These are phyloP conservation scores for Volvox reticuliferus DNA, from an alignment of 139 green algal genomes.

Conservation along the genomic window DNA sequence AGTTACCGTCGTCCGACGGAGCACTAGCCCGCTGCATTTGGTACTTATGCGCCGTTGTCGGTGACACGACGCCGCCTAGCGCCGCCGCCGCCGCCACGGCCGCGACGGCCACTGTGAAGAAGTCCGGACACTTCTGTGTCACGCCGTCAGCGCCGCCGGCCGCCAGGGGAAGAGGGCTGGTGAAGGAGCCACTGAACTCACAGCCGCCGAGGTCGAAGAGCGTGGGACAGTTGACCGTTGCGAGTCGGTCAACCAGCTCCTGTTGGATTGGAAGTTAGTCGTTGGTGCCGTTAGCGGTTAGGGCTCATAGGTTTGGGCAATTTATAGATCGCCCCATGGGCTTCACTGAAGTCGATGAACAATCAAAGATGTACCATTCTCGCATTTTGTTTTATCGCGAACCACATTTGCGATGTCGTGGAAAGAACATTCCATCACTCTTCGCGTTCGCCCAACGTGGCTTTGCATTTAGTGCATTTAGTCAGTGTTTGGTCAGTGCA, in stretches of 20 bases:
- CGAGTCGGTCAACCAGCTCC: slow-evolving; percentile 22
- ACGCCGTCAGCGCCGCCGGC: neutral
- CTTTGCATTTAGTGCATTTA: too few species aligned
- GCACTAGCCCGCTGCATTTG: neutral
- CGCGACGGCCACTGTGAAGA: neutral
- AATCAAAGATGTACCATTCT: too few species aligned
- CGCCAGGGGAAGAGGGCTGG: neutral
- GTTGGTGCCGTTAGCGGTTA: too few species aligned
- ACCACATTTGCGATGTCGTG: too few species aligned
- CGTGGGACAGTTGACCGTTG: slow-evolving; percentile 15
- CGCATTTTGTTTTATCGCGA: too few species aligned
- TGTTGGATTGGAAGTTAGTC: neutral
- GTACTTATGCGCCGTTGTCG: neutral
- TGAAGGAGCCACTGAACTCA: slow-evolving; percentile 34
- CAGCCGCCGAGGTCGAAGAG: slow-evolving; percentile 30
- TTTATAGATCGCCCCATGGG: too few species aligned
- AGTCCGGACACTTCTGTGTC: neutral
- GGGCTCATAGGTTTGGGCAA: too few species aligned
- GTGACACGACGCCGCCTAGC: neutral
- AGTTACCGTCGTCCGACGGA: neutral
- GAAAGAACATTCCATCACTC: too few species aligned
- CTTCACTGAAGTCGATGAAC: too few species aligned
- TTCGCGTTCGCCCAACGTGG: too few species aligned
- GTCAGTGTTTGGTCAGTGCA: too few species aligned
- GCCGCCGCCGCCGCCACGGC: slow-evolving; percentile 2